Conservation (phyloP, 495 filamentous ascomycete genomes). For the Emericellopsis terricola region DNA sequence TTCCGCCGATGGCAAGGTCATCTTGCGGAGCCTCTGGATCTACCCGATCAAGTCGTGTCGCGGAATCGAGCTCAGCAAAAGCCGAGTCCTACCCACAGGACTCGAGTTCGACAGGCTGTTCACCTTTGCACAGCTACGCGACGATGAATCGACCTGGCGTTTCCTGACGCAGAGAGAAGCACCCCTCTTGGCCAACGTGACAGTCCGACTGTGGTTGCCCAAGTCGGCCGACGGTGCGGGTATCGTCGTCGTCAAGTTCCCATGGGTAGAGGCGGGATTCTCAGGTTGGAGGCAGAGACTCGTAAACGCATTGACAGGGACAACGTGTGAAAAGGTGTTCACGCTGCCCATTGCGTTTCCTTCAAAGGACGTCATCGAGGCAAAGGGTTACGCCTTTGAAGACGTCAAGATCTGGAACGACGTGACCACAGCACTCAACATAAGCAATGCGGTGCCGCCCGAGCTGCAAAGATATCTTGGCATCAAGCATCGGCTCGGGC, state of each 20-base stretch:
- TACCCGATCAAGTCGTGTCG: constrained; percentile 82
- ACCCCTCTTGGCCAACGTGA: constrained; percentile 51
- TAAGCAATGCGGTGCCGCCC: constrained; percentile 29
- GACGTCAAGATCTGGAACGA: constrained; percentile 72
- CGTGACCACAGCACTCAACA: constrained; percentile 38
- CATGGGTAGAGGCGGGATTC: constrained; percentile 29
- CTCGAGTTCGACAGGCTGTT: constrained; percentile 75
- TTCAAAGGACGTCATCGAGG: constrained; percentile 27
- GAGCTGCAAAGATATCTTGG: constrained; percentile 42
- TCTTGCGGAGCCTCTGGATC: constrained; percentile 57
- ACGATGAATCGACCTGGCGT: constrained; percentile 41
- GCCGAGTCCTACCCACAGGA: constrained; percentile 50
- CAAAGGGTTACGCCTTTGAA: constrained; percentile 37
- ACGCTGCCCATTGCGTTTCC: constrained; percentile 48
- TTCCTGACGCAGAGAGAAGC: constrained; percentile 69
- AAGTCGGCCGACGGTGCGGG: too few relatives aligned
- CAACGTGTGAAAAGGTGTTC: constrained; percentile 38
- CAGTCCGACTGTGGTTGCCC: constrained; percentile 66
- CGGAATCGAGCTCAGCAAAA: constrained; percentile 53
- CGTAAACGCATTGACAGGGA: too few relatives aligned
- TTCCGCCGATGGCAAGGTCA: constrained; percentile 14
- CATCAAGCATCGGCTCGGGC: constrained; percentile 40
- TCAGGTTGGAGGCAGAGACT: too few relatives aligned
- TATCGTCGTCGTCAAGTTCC: too few relatives aligned
- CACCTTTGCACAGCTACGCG: constrained; percentile 51